These are phyloP conservation scores for Salvia rosmarinus DNA, from an alignment of 257 asterid species.

Conservation along the genomic window DNA sequence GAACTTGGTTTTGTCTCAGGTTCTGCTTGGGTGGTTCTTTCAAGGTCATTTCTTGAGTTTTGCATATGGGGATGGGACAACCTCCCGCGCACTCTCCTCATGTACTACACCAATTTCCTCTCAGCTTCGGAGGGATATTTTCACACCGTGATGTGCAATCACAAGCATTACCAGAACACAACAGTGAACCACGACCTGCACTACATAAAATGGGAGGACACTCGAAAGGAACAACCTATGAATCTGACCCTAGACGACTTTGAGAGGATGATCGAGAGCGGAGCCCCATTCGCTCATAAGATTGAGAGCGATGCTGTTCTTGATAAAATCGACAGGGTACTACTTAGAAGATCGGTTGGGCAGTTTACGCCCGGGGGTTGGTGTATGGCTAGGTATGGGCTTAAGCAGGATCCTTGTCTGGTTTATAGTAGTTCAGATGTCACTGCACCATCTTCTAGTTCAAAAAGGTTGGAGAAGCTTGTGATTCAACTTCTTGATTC, in stretches of 20 bases:
- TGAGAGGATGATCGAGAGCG: conserved; percentile 75
- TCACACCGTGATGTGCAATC: conserved; percentile 86
- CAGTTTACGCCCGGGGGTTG: conserved; percentile 75
- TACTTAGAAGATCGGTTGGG: conserved; percentile 48
- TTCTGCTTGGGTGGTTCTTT: conserved; percentile 74
- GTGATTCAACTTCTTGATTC: conserved; percentile 68
- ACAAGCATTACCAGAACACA: conserved; percentile 89
- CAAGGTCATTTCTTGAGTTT: conserved; percentile 87
- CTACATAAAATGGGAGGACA: conserved; percentile 77
- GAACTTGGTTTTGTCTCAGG: conserved; percentile 50
- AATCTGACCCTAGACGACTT: conserved; percentile 62
- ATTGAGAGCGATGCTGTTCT: conserved; percentile 59
- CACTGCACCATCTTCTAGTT: conserved; percentile 67
- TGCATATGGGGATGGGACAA: conserved; percentile 99
- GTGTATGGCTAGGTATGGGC: conserved; percentile 60
- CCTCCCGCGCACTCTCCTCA: conserved; percentile 90
- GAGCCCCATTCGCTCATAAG: conserved; percentile 77
- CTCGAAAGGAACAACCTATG: conserved; percentile 59
- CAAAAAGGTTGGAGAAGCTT: conserved; percentile 77
- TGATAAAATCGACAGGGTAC: conserved; percentile 60
- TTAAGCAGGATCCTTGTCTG: conserved; percentile 58
- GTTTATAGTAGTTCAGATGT: conserved; percentile 55
- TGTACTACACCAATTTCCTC: conserved; percentile 92
- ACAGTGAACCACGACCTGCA: conserved; percentile 90
- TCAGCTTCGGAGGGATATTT: conserved; percentile 88